Conservation (phyloP, 148 eudicot species). For the Arctostaphylos glauca region DNA sequence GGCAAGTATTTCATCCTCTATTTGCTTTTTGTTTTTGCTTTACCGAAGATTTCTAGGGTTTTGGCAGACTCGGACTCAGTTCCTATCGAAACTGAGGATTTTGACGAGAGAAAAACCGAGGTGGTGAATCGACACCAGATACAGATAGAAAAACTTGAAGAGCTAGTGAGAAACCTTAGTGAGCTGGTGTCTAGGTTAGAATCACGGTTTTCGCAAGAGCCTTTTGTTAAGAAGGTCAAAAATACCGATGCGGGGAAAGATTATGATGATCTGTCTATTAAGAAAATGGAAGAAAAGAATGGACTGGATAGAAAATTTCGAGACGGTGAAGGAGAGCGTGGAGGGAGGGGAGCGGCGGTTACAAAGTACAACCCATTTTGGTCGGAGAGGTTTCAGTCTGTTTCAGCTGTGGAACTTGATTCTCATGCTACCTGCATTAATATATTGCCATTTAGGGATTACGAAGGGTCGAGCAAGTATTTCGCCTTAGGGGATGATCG, state of each 20-base stretch:
- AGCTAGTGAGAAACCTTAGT: conserved; percentile 57
- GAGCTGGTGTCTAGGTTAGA: conserved; percentile 73
- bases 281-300: conserved; percentile 22
- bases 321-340: conserved; percentile 21
- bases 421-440: conserved; percentile 59
- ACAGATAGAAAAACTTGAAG: conserved; percentile 73
- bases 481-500: conserved; percentile 72
- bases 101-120: neutral
- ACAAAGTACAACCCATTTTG: conserved; percentile 74
- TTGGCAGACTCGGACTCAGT: conserved; percentile 27
- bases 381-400: conserved; percentile 83
- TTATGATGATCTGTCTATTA: neutral
- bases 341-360: conserved; percentile 36
- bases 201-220: conserved; percentile 30
- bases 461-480: conserved; percentile 76
- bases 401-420: conserved; percentile 73
- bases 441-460: conserved; percentile 71
- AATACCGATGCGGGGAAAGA: conserved; percentile 1
- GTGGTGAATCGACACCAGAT: conserved; percentile 38
- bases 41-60: conserved; percentile 22
- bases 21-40: conserved; percentile 27
- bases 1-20: conserved; percentile 49
- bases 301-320: conserved; percentile 14
- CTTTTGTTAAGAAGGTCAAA: conserved; percentile 17
- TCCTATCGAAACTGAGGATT: conserved; percentile 18